Base-by-base conservation (phyloP, 2,329 filamentous ascomycete genomes). In the Diaporthe sp. region DNA sequence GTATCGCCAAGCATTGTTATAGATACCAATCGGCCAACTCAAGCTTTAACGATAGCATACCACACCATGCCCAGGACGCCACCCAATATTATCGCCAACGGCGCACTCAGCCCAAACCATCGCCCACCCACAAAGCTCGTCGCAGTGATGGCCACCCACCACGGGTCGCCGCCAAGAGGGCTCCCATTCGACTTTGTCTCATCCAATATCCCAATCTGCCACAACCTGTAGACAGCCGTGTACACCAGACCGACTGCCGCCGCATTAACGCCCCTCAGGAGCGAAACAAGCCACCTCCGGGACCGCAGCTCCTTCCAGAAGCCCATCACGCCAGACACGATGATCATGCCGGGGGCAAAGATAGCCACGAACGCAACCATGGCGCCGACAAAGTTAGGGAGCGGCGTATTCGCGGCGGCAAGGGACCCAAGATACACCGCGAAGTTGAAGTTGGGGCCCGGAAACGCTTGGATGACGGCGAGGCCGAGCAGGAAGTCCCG, bases 401-500 rank as follows among this genome's bases (percentile, higher is more conserved):
- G 75, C 0, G 84, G 83, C 3, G 76, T 79, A 1, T 83, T 83
- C 1, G 82, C 80, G 0, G 89, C 83, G 0, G 88, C 84, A 0
- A 92, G 79, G 0, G 84, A 82, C 1, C 90, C 90, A 0, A 92
- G 82, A 72, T 87, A 92, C 0, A 92, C 89, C 0, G 88, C 89
- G 75, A 92, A 91, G 78, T 86, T 86, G 73, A 81, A 80, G 63
- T 81, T 81, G 0, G 79, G 79, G 10, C 79, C 78, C 0, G 93
- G 93, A 73, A 94, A 93, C 0, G 91, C 88, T 81, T 95, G 93
- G 25, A 91, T 92, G 70, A 95, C 87, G 10, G 93, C 93, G 0
- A 95, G 88, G 0, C 93, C 93, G 65, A 94, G 90, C 0, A 95
- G 84, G 79, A 95, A 94, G 79, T 95, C 92, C 5, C 93, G 88